Conservation (phyloP, 768 basidiomycete genomes). For the Floccularia luteovirens region DNA sequence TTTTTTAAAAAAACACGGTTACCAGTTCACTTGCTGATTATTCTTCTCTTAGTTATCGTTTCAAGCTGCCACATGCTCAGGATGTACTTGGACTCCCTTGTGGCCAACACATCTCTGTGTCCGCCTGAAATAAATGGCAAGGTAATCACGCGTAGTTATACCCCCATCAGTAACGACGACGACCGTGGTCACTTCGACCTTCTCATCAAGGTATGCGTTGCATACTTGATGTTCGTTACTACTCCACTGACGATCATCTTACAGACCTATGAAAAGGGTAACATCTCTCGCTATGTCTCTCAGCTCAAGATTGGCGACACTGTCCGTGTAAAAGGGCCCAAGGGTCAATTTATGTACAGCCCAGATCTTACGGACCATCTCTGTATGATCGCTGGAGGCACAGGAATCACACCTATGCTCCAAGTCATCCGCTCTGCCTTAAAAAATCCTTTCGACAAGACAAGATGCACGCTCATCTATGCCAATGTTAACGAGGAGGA, state of each 20-base stretch:
- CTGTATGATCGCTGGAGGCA: slow-evolving; percentile 98
- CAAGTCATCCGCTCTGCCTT: slow-evolving; percentile 95
- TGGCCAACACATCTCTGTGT: slow-evolving; percentile 92
- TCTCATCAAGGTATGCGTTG: slow-evolving; percentile 75
- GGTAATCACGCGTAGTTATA: slow-evolving; percentile 86
- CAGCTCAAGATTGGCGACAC: slow-evolving; percentile 82
- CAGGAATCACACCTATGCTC: slow-evolving; percentile 98
- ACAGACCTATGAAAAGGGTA: slow-evolving; percentile 94
- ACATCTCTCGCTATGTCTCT: slow-evolving; percentile 85
- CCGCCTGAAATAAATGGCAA: slow-evolving; percentile 91
- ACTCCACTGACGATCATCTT: slow-evolving; percentile 5
- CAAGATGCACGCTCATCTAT: slow-evolving; percentile 84
- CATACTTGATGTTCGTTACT: slow-evolving; percentile 3
- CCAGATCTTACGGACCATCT: slow-evolving; percentile 68
- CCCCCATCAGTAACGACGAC: slow-evolving; percentile 90
- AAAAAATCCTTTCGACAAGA: slow-evolving; percentile 81
- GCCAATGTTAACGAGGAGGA: slow-evolving; percentile 93
- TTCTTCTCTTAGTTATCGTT: slow-evolving; percentile 67
- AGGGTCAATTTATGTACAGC: slow-evolving; percentile 86
- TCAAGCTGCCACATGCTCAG: slow-evolving; percentile 65
- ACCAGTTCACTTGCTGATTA: too few species aligned
- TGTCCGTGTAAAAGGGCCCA: slow-evolving; percentile 91
- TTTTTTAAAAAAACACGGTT: too few species aligned
- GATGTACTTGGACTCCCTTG: slow-evolving; percentile 90
- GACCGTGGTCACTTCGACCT: slow-evolving; percentile 93